These are phyloP conservation scores for Aspergillus olivimuriae DNA, from an alignment of 495 filamentous ascomycete species.

Conservation along the genomic window DNA sequence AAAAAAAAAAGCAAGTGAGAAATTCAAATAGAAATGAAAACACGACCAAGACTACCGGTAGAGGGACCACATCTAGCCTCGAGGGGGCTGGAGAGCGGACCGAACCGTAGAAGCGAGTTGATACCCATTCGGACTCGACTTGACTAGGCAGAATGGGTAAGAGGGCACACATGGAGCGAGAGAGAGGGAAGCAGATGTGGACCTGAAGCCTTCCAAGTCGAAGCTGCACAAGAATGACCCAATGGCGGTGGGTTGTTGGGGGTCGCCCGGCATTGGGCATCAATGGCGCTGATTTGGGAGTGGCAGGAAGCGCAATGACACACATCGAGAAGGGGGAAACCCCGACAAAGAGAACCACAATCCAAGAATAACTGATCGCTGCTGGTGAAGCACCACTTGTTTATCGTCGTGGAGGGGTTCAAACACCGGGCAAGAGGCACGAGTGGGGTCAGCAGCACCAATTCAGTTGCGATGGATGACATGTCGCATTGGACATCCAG, in stretches of 20 bases:
- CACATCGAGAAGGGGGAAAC: conserved; percentile 1
- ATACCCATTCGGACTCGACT: conserved; percentile 25
- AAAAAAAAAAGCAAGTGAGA: neutral
- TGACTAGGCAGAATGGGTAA: conserved; percentile 12
- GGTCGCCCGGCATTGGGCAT: conserved; percentile 33
- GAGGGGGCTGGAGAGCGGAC: conserved; percentile 20
- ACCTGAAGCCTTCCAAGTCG: conserved; percentile 19
- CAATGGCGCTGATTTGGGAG: conserved; percentile 23
- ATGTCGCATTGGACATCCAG: conserved; percentile 30
- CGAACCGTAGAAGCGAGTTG: conserved; percentile 21
- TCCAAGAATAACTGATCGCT: too few relatives aligned
- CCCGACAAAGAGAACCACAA: conserved; percentile 4
- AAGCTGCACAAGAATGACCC: conserved; percentile 21
- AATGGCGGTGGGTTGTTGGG: conserved; percentile 23
- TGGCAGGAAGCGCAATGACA: conserved; percentile 15
- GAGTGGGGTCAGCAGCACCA: conserved; percentile 15
- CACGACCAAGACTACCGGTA: neutral
- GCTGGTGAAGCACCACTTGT: neutral
- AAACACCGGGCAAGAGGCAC: too few relatives aligned
- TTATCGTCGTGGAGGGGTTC: conserved; percentile 4
- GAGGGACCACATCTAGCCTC: conserved; percentile 16
- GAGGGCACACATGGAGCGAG: conserved; percentile 18
- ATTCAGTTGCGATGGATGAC: conserved; percentile 25
- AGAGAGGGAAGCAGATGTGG: conserved; percentile 16
- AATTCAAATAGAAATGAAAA: too few relatives aligned